Evolutionary conservation across 208 protist genomes (phyloP).

Genomic region (Trypanosoma cruzi): DNA sequence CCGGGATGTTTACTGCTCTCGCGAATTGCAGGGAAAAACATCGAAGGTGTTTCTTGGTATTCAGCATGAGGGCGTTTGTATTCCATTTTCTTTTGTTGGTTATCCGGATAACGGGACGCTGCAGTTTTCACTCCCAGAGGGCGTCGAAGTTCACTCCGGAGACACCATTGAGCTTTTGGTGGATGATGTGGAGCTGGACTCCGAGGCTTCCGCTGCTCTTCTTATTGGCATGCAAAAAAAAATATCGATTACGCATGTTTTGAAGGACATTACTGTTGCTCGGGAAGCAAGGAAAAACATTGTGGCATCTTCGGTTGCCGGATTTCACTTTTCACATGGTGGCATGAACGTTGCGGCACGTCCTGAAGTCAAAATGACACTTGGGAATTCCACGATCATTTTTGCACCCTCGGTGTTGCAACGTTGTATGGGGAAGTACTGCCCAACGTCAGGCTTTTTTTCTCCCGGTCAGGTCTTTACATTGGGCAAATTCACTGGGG

Average conservation of each 20-base stretch:
- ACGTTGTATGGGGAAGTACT: slow-evolving; percentile 67
- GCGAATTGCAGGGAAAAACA: slow-evolving; percentile 59
- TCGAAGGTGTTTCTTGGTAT: slow-evolving; percentile 76
- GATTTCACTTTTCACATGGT: slow-evolving; percentile 85
- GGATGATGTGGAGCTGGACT: slow-evolving; percentile 84
- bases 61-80: slow-evolving; percentile 39
- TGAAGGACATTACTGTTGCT: slow-evolving; percentile 79
- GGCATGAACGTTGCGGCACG: slow-evolving; percentile 72
- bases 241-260: slow-evolving; percentile 44
- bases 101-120: slow-evolving; percentile 54
- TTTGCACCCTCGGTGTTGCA: slow-evolving; percentile 76
- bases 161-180: slow-evolving; percentile 69
- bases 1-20: slow-evolving; percentile 50
- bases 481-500: slow-evolving; percentile 44
- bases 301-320: slow-evolving; percentile 63
- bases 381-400: slow-evolving; percentile 53
- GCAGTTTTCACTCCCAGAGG: slow-evolving; percentile 40
- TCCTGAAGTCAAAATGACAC: slow-evolving; percentile 59
- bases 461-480: slow-evolving; percentile 72
- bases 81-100: slow-evolving; percentile 77
- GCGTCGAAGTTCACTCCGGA: slow-evolving; percentile 28
- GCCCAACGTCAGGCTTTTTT: slow-evolving; percentile 74
- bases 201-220: slow-evolving; percentile 64
- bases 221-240: slow-evolving; percentile 62
- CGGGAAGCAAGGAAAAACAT: slow-evolving; percentile 72